These are phyloP conservation scores for Hymenoscyphus occultus DNA, from an alignment of 2,329 filamentous ascomycete species.

Conservation along the genomic window DNA sequence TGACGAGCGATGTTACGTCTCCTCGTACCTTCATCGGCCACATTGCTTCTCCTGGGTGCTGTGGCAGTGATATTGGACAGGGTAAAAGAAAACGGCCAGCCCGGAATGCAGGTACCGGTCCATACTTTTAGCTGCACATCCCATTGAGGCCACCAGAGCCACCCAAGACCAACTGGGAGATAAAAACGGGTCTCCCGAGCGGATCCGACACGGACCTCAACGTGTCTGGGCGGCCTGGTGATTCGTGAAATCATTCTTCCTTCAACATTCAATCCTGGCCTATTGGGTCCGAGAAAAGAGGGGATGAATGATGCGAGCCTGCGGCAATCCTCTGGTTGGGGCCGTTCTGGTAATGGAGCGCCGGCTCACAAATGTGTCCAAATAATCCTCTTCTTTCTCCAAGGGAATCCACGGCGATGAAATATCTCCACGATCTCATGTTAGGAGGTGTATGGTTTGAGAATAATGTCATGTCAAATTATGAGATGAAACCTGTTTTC, in stretches of 20 bases:
- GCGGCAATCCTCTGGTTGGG: slow-evolving; percentile 1
- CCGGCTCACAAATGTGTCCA: neutral
- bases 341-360: neutral
- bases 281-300: neutral
- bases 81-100: slow-evolving; percentile 10
- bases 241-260: neutral
- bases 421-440: neutral
- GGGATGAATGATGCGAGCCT: neutral
- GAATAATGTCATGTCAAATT: neutral
- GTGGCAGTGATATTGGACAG: slow-evolving; percentile 18
- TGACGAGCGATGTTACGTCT: neutral
- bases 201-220: neutral
- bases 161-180: neutral
- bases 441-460: neutral
- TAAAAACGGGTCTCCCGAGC: neutral
- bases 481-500: neutral
- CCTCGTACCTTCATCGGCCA: neutral
- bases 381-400: neutral
- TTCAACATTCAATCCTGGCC: neutral
- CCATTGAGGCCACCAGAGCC: too few relatives aligned
- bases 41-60: slow-evolving; percentile 8
- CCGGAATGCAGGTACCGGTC: slow-evolving; percentile 22
- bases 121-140: neutral
- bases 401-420: neutral
- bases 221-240: neutral